A percentile compares a stretch with the other conserved stretches of the same genome.
Conservation (phyloP, 108 stramenopile genomes). For the Licmophora abbreviata region DNA sequence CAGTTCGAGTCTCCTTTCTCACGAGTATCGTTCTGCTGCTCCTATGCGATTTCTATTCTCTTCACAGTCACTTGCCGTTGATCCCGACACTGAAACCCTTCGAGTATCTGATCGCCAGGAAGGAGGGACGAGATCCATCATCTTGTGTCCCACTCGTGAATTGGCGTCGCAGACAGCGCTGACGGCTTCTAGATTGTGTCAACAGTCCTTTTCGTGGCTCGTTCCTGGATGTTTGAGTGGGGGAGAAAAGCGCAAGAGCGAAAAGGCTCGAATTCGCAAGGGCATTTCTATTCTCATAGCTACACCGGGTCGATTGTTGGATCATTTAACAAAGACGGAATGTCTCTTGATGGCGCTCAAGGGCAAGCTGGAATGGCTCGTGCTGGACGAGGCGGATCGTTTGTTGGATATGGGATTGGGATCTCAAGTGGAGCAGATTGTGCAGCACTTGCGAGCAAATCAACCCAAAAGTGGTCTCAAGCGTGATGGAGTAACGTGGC, state of each 20-base stretch:
- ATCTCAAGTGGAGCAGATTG: slow-evolving; percentile 82
- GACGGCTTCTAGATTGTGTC: slow-evolving; percentile 44
- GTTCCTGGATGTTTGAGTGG: slow-evolving; percentile 86
- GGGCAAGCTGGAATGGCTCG: slow-evolving; percentile 75
- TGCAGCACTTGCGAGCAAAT: slow-evolving; percentile 68
- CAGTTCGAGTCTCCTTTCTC: neutral
- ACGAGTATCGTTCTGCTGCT: neutral
- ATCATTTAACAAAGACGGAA: slow-evolving; percentile 89
- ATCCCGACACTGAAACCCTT: slow-evolving; percentile 5
- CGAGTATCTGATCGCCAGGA: slow-evolving; percentile 22
- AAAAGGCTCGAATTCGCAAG: slow-evolving; percentile 94
- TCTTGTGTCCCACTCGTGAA: slow-evolving; percentile 94
- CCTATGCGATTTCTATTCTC: neutral
- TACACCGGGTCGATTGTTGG: slow-evolving; percentile 94
- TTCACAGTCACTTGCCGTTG: slow-evolving; percentile 28
- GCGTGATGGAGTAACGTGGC: slow-evolving; percentile 36
- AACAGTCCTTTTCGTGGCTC: slow-evolving; percentile 73
- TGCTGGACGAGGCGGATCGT: slow-evolving; percentile 94
- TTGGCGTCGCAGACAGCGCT: slow-evolving; percentile 76
- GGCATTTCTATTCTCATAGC: slow-evolving; percentile 88
- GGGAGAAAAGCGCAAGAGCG: slow-evolving; percentile 89
- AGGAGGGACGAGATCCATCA: slow-evolving; percentile 57
- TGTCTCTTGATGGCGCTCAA: slow-evolving; percentile 56
- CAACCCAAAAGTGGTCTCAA: slow-evolving; percentile 29
- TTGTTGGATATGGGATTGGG: slow-evolving; percentile 91